phyloP scores from a whole-genome alignment of 768 basidiomycete genomes.

The Termitomyces eurrhizus region DNA sequence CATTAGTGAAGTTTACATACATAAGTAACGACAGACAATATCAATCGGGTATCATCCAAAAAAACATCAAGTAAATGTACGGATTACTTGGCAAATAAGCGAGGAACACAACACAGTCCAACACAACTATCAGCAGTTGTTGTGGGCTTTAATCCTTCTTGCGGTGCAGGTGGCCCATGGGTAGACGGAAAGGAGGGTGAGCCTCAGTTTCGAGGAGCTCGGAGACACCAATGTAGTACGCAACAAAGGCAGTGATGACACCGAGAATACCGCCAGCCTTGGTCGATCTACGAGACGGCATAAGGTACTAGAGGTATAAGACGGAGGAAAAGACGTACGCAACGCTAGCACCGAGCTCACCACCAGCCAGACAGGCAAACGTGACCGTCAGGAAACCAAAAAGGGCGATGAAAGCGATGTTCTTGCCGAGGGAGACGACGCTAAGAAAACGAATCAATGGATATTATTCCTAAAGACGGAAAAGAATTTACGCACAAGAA shows the following conservation, averaged over 20 bases:
- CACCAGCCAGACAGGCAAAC: constrained; percentile 39
- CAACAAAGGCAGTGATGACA: constrained; percentile 41
- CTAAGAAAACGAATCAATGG: constrained; percentile 18
- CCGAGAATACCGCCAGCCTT: constrained; percentile 45
- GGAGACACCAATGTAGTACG: constrained; percentile 43
- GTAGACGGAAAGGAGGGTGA: constrained; percentile 33
- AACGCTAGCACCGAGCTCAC: constrained; percentile 26
- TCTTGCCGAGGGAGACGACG: constrained; percentile 35
- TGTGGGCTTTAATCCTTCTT: constrained; percentile 4
- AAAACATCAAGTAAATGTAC: background rate
- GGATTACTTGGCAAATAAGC: background rate
- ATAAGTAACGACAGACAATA: background rate
- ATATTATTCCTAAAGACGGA: background rate
- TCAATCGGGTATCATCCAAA: background rate
- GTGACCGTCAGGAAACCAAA: constrained; percentile 36
- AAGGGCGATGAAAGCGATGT: constrained; percentile 33
- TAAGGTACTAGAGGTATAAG: background rate
- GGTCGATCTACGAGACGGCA: constrained; percentile 21
- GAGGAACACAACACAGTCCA: background rate
- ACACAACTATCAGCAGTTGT: background rate
- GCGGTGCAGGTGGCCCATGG: constrained; percentile 37
- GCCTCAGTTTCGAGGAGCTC: constrained; percentile 40
- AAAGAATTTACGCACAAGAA: constrained; percentile 45
- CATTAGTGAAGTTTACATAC: too few species aligned
- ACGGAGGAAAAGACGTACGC: constrained; percentile 21